A percentile compares a stretch with the other conserved stretches of the same genome.
Evolutionary conservation across 495 filamentous ascomycete species (phyloP).

Genomic region (Talaromyces ruber): DNA sequence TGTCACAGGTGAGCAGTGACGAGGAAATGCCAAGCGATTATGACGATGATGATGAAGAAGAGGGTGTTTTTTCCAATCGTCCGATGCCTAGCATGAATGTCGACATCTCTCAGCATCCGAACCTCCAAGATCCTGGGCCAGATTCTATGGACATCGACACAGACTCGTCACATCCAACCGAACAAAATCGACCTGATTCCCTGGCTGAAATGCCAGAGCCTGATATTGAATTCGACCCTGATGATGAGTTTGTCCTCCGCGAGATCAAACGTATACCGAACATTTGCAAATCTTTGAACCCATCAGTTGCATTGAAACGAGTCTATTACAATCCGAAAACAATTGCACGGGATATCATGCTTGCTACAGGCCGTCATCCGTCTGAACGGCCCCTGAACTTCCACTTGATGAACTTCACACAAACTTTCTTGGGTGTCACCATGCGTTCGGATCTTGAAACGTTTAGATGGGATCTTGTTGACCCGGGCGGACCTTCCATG

Average conservation of each 20-base stretch:
- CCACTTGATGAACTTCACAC: slow-evolving; percentile 44
- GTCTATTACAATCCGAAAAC: slow-evolving; percentile 49
- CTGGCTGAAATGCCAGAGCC: background rate
- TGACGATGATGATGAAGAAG: slow-evolving; percentile 22
- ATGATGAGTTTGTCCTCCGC: slow-evolving; percentile 13
- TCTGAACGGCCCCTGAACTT: slow-evolving; percentile 47
- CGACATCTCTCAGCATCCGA: background rate
- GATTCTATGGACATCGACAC: slow-evolving; percentile 1
- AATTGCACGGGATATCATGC: slow-evolving; percentile 57
- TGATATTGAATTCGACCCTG: slow-evolving; percentile 13
- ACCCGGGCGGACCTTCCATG: slow-evolving; percentile 30
- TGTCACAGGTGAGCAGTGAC: slow-evolving; percentile 33
- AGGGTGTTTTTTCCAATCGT: background rate
- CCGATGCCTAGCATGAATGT: background rate
- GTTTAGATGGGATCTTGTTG: slow-evolving; percentile 60
- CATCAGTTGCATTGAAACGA: slow-evolving; percentile 33
- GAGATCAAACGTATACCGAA: slow-evolving; percentile 14
- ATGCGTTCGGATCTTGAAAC: slow-evolving; percentile 47
- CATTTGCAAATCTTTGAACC: slow-evolving; percentile 36
- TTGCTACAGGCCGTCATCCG: slow-evolving; percentile 53
- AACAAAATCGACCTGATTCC: background rate
- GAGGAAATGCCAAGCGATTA: slow-evolving; percentile 13
- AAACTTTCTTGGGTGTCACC: slow-evolving; percentile 31
- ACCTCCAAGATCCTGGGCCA: background rate
- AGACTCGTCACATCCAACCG: slow-evolving; percentile 1